Evolutionary conservation across 192 early-diverging fungal genomes (phyloP), one percentile per base, ranked within the genome.

Genomic region (Gigaspora rosea): DNA sequence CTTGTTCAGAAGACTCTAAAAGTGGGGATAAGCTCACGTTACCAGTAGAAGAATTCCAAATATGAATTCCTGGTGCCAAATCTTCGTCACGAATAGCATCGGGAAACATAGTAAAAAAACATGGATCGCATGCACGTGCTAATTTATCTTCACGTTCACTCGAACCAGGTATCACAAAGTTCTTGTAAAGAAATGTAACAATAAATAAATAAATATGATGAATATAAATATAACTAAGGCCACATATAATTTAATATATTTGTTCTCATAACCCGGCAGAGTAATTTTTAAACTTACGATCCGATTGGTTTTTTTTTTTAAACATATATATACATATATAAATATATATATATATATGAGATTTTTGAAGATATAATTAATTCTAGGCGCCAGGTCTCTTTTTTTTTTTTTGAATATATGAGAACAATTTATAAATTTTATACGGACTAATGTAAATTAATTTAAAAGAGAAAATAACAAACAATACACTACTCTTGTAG

Each of bases 401-500:
- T 27, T 27, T 27, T 27, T 27, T 27, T 27, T 27, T 27, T 27
- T 27, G 27, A 27, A 27, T 27, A 27, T 27, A 27, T 27, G 27
- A 27, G 27, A 13, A 52, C 15, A 52, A 52, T 8, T 52, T 52
- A 13, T 52, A 52, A 52, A 1, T 52, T 52, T 52, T 13, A 52
- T 64, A 83, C 84, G 36, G 83, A 0, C 27, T 27, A 27, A 27
- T 27, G 1, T 27, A 41, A 41, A 41, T 41, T 41, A 41, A 41
- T 7, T 3, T 41, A 41, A 41, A 41, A 41, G 7, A 6, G 2
- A 41, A 7, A 41, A 41, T 76, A 20, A 83, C 80, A 80, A 52
- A 85, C 65, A 51, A 78, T 15, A 33, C 73, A 75, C 85, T 85
- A 84, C 90, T n/a, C 89, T 84, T 72, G 88, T 83, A 51, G 90